These are phyloP conservation scores for Arabis hirsuta DNA, from an alignment of 345 rosid genomes.

Conservation along the genomic window DNA sequence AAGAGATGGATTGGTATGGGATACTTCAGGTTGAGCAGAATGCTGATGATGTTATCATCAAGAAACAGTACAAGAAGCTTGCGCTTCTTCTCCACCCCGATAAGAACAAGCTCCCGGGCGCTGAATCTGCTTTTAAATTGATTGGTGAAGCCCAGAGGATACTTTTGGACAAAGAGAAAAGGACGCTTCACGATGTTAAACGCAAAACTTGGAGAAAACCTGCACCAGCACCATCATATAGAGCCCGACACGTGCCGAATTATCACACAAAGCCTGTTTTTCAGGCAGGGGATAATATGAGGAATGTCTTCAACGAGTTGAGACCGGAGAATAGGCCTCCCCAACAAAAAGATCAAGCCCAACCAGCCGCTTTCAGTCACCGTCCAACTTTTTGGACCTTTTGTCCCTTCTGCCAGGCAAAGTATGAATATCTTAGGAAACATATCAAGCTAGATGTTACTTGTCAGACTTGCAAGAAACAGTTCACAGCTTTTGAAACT, in stretches of 20 bases:
- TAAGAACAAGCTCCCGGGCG: conserved; percentile 91
- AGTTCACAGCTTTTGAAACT: conserved; percentile 60
- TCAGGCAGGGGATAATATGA: conserved; percentile 35
- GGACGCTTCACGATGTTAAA: conserved; percentile 62
- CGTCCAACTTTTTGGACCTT: conserved; percentile 65
- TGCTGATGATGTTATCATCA: conserved; percentile 68
- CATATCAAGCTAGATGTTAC: conserved; percentile 46
- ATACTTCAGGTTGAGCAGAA: conserved; percentile 73
- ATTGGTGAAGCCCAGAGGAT: conserved; percentile 91
- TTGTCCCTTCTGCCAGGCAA: conserved; percentile 67
- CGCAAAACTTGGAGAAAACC: conserved; percentile 42
- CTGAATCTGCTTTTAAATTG: conserved; percentile 92
- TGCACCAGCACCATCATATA: conserved; percentile 41
- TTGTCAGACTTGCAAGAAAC: conserved; percentile 63
- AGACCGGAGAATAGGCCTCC: conserved; percentile 44
- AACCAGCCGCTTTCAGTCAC: conserved; percentile 47
- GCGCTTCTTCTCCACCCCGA: conserved; percentile 96
- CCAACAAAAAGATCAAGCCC: conserved; percentile 50
- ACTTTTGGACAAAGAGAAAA: conserved; percentile 68
- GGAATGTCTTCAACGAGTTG: conserved; percentile 41
- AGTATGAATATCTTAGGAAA: conserved; percentile 53
- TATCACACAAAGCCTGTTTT: conserved; percentile 37
- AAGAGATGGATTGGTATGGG: conserved; percentile 90
- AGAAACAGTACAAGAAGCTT: conserved; percentile 84
- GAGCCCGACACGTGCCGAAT: conserved; percentile 47